Conservation (phyloP, 257 asterid genomes). For the Handroanthus guayacan region DNA sequence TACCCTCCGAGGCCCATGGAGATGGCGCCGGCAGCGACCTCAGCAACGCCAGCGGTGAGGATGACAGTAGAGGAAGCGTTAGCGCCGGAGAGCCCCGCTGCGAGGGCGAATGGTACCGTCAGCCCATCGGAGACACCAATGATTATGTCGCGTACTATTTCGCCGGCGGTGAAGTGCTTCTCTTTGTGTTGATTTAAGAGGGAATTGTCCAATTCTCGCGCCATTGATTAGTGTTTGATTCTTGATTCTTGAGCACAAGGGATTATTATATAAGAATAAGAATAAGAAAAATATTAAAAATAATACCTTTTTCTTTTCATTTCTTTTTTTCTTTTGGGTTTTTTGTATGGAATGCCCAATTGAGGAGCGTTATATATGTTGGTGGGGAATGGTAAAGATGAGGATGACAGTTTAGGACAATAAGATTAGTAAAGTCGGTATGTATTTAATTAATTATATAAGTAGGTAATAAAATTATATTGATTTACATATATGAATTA, state of each 20-base stretch:
- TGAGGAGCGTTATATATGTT: too few relatives aligned
- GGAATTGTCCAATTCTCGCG: conserved; percentile 46
- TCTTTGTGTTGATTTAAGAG: conserved; percentile 72
- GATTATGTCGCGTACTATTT: conserved; percentile 84
- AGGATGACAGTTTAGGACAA: too few relatives aligned
- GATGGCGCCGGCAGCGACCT: conserved; percentile 97
- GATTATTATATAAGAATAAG: too few relatives aligned
- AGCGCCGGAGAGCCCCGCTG: conserved; percentile 96
- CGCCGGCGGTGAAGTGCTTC: conserved; percentile 94
- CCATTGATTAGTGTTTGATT: conserved; percentile 43
- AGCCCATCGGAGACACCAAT: conserved; percentile 97
- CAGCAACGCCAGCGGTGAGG: conserved; percentile 94
- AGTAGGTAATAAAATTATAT: too few relatives aligned
- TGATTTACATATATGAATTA: too few relatives aligned
- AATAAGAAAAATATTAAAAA: too few relatives aligned
- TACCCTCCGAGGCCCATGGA: conserved; percentile 99
- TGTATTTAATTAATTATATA: too few relatives aligned
- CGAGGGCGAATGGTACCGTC: conserved; percentile 95
- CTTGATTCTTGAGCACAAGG: background rate
- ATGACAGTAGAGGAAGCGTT: conserved; percentile 87
- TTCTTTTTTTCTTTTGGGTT: too few relatives aligned
- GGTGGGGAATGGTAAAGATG: too few relatives aligned
- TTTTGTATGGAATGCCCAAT: too few relatives aligned
- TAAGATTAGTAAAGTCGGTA: too few relatives aligned
- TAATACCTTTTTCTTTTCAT: background rate